Evolutionary conservation across 805 yeast species (phyloP), one percentile per base, ranked within the genome.

Genomic region (Tetrapisispora pingtungensis): DNA sequence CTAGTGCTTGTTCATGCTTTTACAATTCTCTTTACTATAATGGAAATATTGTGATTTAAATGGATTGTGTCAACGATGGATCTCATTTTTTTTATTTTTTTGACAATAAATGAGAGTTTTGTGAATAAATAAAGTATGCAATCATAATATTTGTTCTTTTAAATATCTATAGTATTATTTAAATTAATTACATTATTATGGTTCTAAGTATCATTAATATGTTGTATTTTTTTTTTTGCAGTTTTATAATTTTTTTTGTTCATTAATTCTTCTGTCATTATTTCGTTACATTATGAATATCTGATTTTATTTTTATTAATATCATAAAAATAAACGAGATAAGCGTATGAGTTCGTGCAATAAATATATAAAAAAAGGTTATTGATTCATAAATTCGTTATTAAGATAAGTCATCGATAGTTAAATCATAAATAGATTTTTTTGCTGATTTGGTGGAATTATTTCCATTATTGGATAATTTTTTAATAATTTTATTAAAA

Each of bases 401-500:
- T 26, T 28, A 13, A 4, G 13, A 27, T 37, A 37, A 35, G 30
- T 41, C 44, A 22, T 34, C 13, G 10, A 41, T 15, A 12, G 19
- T 22, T 10, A 41, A 20, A 10, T 41, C 34, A 22, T 7, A 35
- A n/a, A 41, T 41, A 3, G 34, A 26, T 27, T 28, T 35, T 30
- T 41, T 33, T 13, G 33, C 5, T n/a, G 17, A 27, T 34, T 34
- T n/a, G n/a, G n/a, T n/a, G n/a, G n/a, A n/a, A n/a, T n/a, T 17
- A 32, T 32, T 37, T 12, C 13, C 27, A 7, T 24, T 24, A 28
- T 26, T 38, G 24, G 19, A 7, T 22, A 32, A 7, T 18, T 27
- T 37, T 33, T 37, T 37, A 18, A 38, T 33, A 17, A 43, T 28
- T 30, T 38, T 38, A 13, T 33, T 38, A 35, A 43, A 43, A 8